Evolutionary conservation across 768 basidiomycete genomes (phyloP).

Genomic region (Psilocybe subaeruginosa): DNA sequence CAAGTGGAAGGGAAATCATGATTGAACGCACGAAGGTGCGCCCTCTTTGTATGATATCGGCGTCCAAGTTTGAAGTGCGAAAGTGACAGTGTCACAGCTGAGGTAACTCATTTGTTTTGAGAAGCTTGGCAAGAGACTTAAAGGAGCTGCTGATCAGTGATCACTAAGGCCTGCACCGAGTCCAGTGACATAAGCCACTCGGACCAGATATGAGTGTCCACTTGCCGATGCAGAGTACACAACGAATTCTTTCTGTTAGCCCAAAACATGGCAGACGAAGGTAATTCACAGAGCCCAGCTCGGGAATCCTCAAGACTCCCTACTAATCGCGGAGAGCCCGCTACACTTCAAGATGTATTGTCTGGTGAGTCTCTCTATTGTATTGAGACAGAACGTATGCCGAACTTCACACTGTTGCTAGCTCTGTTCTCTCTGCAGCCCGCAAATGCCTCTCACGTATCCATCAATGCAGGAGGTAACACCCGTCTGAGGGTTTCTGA

Average conservation of each 20-base stretch:
- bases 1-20: conserved; percentile 51
- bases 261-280: conserved; percentile 18
- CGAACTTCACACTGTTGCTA: conserved; percentile 15
- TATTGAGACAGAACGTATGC: neutral
- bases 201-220: neutral
- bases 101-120: conserved; percentile 18
- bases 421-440: conserved; percentile 37
- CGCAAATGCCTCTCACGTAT: conserved; percentile 18
- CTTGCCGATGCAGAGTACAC: neutral
- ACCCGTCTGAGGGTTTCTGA: conserved; percentile 27
- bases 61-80: conserved; percentile 20
- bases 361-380: conserved; percentile 14
- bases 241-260: neutral
- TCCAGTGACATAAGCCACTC: conserved; percentile 14
- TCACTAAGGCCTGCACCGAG: neutral
- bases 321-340: conserved; percentile 6
- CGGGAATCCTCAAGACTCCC: conserved; percentile 2
- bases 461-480: conserved; percentile 9
- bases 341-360: conserved; percentile 22
- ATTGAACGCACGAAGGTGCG: conserved; percentile 18
- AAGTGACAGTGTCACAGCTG: conserved; percentile 17
- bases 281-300: neutral
- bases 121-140: conserved; percentile 15
- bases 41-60: conserved; percentile 11
- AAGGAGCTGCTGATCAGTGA: neutral